A percentile compares a stretch with the other conserved stretches of the same genome.
phyloP scores from a whole-genome alignment of 306 rosid species.

The Glycine tomentella region DNA sequence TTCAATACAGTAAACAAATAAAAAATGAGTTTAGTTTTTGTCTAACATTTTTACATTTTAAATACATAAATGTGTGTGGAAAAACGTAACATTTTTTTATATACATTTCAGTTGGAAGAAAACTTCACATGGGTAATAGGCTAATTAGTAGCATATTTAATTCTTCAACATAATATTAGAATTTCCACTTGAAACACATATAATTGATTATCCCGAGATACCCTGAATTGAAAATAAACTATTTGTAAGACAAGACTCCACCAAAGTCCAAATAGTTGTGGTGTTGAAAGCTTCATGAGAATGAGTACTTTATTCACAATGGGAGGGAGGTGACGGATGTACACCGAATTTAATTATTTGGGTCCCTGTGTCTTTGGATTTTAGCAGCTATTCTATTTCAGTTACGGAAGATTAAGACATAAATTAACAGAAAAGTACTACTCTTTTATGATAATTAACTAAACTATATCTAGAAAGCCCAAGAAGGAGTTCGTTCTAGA shows the following conservation, averaged over 20 bases:
- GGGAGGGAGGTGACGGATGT: background rate
- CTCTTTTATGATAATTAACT: background rate
- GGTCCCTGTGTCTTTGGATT: background rate
- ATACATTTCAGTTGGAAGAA: background rate
- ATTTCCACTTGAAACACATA: background rate
- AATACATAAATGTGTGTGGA: background rate
- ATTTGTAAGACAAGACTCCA: background rate
- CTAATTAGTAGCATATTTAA: background rate
- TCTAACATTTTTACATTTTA: background rate
- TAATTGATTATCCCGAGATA: background rate
- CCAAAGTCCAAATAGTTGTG: background rate
- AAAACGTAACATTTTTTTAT: too few species aligned
- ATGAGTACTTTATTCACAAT: background rate
- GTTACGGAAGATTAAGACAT: background rate
- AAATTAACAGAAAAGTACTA: background rate
- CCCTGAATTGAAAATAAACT: conserved; percentile 3
- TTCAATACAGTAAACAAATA: background rate
- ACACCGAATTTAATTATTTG: background rate
- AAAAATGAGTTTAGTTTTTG: background rate
- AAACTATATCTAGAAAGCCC: background rate
- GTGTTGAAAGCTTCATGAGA: background rate
- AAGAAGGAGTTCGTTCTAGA: background rate
- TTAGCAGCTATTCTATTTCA: background rate
- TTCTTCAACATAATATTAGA: background rate
- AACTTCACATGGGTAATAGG: background rate